phyloP scores from a whole-genome alignment of 805 yeast genomes.

The Metschnikowia orientalis region DNA sequence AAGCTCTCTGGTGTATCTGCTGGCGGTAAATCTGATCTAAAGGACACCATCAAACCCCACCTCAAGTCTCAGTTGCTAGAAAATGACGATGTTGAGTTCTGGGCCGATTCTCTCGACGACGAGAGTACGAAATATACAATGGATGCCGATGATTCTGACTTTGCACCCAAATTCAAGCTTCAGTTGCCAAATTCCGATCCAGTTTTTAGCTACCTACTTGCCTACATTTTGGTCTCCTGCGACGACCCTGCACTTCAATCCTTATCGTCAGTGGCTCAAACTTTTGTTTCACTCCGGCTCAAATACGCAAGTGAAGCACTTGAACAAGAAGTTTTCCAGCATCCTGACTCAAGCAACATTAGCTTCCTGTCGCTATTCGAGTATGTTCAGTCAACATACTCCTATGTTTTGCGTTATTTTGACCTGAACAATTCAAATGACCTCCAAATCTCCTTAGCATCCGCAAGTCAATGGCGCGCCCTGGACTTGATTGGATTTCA shows the following conservation, averaged over 20 bases:
- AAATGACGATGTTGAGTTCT: slow-evolving; percentile 16
- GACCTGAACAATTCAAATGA: slow-evolving; percentile 11
- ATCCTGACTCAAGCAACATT: slow-evolving; percentile 11
- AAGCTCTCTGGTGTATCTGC: slow-evolving; percentile 24
- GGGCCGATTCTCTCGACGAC: slow-evolving; percentile 13
- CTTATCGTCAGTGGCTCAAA: slow-evolving; percentile 19
- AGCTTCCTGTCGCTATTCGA: slow-evolving; percentile 28
- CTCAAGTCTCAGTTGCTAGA: slow-evolving; percentile 11
- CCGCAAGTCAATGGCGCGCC: slow-evolving; percentile 24
- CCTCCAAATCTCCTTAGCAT: slow-evolving; percentile 13
- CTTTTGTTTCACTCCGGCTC: slow-evolving; percentile 23
- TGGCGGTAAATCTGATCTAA: slow-evolving; percentile 4
- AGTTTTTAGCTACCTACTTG: slow-evolving; percentile 28
- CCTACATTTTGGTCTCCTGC: slow-evolving; percentile 28
- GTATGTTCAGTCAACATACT: slow-evolving; percentile 33
- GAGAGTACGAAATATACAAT: slow-evolving; percentile 7
- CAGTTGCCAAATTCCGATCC: slow-evolving; percentile 13
- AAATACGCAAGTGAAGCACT: slow-evolving; percentile 14
- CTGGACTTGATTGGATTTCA: slow-evolving; percentile 28
- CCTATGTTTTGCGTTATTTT: slow-evolving; percentile 24
- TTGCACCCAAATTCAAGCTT: neutral
- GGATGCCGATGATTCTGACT: slow-evolving; percentile 11
- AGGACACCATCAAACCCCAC: slow-evolving; percentile 1
- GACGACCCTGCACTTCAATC: slow-evolving; percentile 15
- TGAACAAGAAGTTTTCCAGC: neutral